Percentiles rank a stretch among this genome's conserved stretches.
These are phyloP conservation scores for Hanseniaspora lindneri DNA, from an alignment of 805 yeast genomes.

Conservation along the genomic window DNA sequence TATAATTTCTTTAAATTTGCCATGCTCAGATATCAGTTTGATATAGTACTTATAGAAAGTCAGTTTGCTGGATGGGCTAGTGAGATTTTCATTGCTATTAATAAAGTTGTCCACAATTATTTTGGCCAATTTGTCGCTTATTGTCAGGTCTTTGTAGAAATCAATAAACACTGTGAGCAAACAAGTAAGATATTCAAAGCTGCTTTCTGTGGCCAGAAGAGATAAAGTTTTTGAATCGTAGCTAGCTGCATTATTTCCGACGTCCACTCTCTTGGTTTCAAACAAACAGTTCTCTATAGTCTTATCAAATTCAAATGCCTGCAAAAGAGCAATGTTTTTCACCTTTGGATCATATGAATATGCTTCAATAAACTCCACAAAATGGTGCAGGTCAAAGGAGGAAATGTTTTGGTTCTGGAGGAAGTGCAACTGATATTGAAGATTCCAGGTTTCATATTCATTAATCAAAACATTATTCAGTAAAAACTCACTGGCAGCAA, in stretches of 20 bases:
- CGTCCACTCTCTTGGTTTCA: neutral
- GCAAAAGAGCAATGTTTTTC: slow-evolving; percentile 3
- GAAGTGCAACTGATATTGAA: slow-evolving; percentile 2
- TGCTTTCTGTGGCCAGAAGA: neutral
- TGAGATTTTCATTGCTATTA: no score
- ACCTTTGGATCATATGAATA: slow-evolving; percentile 5
- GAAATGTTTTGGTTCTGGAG: neutral
- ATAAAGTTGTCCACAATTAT: neutral
- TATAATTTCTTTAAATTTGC: slow-evolving; percentile 1
- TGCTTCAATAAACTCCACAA: neutral
- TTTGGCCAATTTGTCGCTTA: neutral
- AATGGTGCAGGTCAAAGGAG: neutral
- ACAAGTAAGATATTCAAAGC: neutral
- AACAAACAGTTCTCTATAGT: neutral
- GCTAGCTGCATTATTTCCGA: neutral
- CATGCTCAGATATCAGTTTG: slow-evolving; percentile 5
- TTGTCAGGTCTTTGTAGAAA: neutral
- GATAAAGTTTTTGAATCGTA: neutral
- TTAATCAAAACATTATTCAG: slow-evolving; percentile 4
- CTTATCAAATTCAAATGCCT: neutral
- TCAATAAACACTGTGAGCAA: neutral
- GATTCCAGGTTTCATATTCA: slow-evolving; percentile 3
- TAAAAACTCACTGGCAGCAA: slow-evolving; percentile 10
- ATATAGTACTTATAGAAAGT: slow-evolving; percentile 5
- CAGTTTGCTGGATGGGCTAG: neutral